Percentiles rank a stretch among this genome's conserved stretches.
phyloP scores from a whole-genome alignment of 1,284 basidiomycete species.

The Boletus mariae region DNA sequence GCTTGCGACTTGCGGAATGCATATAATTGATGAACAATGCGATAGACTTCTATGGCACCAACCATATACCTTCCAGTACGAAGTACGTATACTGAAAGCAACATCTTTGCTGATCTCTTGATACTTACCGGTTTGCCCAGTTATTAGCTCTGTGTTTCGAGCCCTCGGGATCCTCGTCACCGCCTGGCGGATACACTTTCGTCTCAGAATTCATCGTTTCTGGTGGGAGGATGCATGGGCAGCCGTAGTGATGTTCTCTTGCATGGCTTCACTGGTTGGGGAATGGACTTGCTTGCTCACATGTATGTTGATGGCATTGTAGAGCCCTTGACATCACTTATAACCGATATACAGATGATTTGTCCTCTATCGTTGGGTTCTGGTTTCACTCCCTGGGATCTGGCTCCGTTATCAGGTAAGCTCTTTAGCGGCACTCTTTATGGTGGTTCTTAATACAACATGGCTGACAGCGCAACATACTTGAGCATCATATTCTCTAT shows the following conservation, averaged over 20 bases:
- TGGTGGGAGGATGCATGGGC: slow-evolving; percentile 20
- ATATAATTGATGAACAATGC: background rate
- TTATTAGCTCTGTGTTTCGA: background rate
- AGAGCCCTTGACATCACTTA: background rate
- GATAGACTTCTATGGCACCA: background rate
- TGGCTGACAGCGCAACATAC: background rate
- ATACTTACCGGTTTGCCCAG: background rate
- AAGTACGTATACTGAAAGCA: background rate
- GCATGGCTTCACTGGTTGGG: slow-evolving; percentile 3
- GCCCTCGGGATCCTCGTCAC: slow-evolving; percentile 10
- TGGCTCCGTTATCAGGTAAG: slow-evolving; percentile 3
- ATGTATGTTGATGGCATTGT: slow-evolving; percentile 1
- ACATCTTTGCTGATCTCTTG: background rate
- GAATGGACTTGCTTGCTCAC: slow-evolving; percentile 6
- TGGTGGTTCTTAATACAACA: background rate
- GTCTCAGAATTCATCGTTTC: slow-evolving; percentile 14
- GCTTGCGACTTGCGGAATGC: too few species aligned
- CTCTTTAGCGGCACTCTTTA: too few species aligned
- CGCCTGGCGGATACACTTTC: slow-evolving; percentile 14
- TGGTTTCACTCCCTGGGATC: slow-evolving; percentile 5
- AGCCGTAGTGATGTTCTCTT: background rate
- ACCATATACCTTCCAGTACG: slow-evolving; percentile 1
- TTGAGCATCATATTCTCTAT: slow-evolving; percentile 9
- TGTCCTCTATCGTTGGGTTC: background rate
- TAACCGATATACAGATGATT: background rate